Evolutionary conservation across 2,329 filamentous ascomycete species (phyloP), one percentile per base, ranked within the genome.

Genomic region (Alternaria ethzedia): DNA sequence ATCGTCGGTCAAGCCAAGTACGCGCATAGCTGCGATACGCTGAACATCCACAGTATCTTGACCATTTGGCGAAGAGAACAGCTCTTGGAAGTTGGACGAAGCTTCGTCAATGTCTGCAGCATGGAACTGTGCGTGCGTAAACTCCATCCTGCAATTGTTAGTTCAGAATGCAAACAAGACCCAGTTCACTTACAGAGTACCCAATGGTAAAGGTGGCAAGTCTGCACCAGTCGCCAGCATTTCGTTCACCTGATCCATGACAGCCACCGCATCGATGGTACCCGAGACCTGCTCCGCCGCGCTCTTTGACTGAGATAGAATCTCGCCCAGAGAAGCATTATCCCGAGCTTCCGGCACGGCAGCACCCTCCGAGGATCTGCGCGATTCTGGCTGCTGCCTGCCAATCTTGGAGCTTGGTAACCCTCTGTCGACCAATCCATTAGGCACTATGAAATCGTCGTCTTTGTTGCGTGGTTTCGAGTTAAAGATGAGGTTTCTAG

Each of bases 81-180:
- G 55, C 4, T 70, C 60, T 20, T 72, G 58, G 3, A 80, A 43
- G 7, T 61, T 61, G 2, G 62, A 58, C 5, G 76, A 78, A 1
- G 72, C 72, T 23, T 74, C 69, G 36, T 79, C 78, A 41, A 80
- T 59, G 45, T 80, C 77, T 7, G 64, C 26, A 5, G 79, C 71
- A 11, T 63, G 47, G 2, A 78, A 49, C 1, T 55, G 46, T 20
- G 46, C 43, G 17, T 60, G 59, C 5, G 68, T 60, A 47, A 68
- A 61, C 11, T 79, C 76, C 45, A 76, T 63, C 30, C 73, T 77
- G 43, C 4, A 0, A 6, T 7, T 30, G 30, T 69, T 56, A 69
- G 70, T 58, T 20, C n/a, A 11, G 17, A 15, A 30, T 1, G 21
- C 5, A 10, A 26, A 9, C 17, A 30, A n/a, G 15, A 12, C 11